phyloP scores from a whole-genome alignment of 805 yeast species.

The Lachancea sp. region DNA sequence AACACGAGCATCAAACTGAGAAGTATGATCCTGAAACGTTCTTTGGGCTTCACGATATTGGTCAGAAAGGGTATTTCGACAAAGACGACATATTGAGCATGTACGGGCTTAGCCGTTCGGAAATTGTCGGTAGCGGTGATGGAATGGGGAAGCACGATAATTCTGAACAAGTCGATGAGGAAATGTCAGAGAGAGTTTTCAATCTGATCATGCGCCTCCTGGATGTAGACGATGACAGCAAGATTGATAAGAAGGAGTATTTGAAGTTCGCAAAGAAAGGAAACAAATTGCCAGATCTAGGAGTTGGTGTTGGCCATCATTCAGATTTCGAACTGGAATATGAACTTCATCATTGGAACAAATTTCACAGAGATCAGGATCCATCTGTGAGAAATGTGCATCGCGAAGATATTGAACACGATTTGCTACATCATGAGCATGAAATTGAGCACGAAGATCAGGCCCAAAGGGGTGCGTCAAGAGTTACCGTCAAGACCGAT shows the following conservation, averaged over 20 bases:
- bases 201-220: slow-evolving; percentile 48
- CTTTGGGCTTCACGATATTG: slow-evolving; percentile 73
- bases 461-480: slow-evolving; percentile 32
- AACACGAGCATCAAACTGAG: slow-evolving; percentile 76
- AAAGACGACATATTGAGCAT: slow-evolving; percentile 62
- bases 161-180: slow-evolving; percentile 51
- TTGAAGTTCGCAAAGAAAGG: slow-evolving; percentile 51
- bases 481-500: slow-evolving; percentile 34
- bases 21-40: slow-evolving; percentile 67
- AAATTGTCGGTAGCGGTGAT: slow-evolving; percentile 78
- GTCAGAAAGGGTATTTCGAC: slow-evolving; percentile 50
- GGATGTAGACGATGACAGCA: slow-evolving; percentile 62
- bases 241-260: slow-evolving; percentile 66
- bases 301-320: slow-evolving; percentile 91
- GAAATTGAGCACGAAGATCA: slow-evolving; percentile 59
- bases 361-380: slow-evolving; percentile 68
- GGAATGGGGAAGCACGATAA: slow-evolving; percentile 81
- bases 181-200: slow-evolving; percentile 49
- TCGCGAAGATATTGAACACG: slow-evolving; percentile 85
- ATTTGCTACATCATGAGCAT: slow-evolving; percentile 75
- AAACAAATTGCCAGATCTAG: slow-evolving; percentile 81
- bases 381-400: slow-evolving; percentile 79
- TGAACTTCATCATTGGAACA: slow-evolving; percentile 91
- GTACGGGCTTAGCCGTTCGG: slow-evolving; percentile 71
- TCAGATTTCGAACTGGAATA: slow-evolving; percentile 90